Conservation (phyloP, 2,329 filamentous ascomycete genomes). For the Sporothrix protearum region DNA sequence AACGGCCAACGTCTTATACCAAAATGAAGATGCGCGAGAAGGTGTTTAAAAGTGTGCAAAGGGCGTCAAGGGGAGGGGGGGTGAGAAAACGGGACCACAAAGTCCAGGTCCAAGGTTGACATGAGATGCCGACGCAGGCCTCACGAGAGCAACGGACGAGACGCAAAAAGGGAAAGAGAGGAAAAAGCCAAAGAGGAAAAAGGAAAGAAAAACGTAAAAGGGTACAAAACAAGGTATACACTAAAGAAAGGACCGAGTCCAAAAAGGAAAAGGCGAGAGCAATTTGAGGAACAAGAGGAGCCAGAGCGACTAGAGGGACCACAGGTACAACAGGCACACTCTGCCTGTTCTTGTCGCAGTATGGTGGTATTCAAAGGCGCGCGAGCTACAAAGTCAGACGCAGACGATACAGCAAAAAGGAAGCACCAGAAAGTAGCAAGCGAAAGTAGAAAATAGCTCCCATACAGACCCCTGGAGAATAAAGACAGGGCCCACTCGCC, state of each 20-base stretch:
- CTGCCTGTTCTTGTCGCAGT: neutral
- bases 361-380: neutral
- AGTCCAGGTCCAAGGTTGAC: conserved; percentile 8
- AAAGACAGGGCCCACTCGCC: neutral
- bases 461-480: neutral
- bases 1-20: conserved; percentile 15
- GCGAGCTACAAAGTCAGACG: neutral
- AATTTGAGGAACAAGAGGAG: neutral
- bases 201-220: neutral
- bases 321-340: neutral
- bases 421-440: neutral
- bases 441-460: neutral
- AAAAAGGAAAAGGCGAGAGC: neutral
- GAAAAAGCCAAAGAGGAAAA: neutral
- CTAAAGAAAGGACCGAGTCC: conserved; percentile 8
- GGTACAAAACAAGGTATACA: conserved; percentile 10
- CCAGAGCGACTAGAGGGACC: neutral
- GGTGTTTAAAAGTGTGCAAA: neutral
- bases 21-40: conserved; percentile 3
- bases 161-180: neutral
- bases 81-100: neutral
- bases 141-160: conserved; percentile 11
- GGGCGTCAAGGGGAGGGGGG: neutral
- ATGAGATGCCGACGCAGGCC: conserved; percentile 5
- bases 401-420: neutral